Evolutionary conservation across 495 filamentous ascomycete species (phyloP), one percentile per base, ranked within the genome.

Genomic region (Peziza echinospora): DNA sequence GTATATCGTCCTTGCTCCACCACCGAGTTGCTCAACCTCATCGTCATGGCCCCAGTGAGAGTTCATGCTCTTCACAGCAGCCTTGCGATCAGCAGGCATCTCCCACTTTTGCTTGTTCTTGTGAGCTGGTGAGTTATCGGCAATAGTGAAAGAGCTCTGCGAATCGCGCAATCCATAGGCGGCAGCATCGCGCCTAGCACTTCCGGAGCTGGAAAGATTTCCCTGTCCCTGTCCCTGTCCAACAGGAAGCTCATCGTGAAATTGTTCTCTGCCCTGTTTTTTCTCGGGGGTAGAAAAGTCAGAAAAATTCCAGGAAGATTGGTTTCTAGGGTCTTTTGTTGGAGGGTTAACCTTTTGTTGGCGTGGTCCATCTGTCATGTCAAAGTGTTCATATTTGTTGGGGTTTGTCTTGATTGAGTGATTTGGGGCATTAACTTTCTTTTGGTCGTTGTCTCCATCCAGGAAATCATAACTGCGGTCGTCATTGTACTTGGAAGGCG

Each of bases 221-320:
- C 13, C 30, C n/a, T n/a, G n/a, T 1, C 21, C 13, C 13, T 43
- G 40, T 77, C 68, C 24, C 78, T 84, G 51, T 68, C 74, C 62
- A 75, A 79, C 60, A 77, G 74, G 51, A 80, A 92, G 56, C 85
- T 76, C 63, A 47, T 76, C 68, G 47, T 75, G 69, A 24, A 71
- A 67, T 9, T 67, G 64, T 17, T 66, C 64, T 19, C 57, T 49
- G 48, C 73, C 53, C 3, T 58, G 53, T 42, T 67, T 67, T 63
- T 91, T 93, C 51, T 77, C 67, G 0, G 89, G 86, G 3, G 85
- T 87, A 17, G 64, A 63, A 54, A 87, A 87, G 60, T 91, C 84
- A 40, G 81, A 78, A 62, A 93, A 93, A 40, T 75, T 75, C 84
- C 85, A 93, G 44, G 79, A 72, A 37, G 71, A 71, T 23, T 63